phyloP scores from a whole-genome alignment of 805 yeast genomes.

The Cyberlindnera meyerae region DNA sequence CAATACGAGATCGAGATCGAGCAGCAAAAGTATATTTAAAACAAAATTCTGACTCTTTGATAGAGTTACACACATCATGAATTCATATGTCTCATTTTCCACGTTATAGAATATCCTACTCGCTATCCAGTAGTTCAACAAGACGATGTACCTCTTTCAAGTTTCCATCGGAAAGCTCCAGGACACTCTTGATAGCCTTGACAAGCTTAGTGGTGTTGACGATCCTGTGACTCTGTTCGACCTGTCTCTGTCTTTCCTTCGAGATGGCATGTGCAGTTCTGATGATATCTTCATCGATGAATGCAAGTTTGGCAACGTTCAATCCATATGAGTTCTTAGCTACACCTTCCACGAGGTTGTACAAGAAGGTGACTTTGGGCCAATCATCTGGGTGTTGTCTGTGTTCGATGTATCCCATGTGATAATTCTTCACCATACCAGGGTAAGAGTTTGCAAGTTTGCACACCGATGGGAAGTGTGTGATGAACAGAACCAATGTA shows the following conservation, averaged over 20 bases:
- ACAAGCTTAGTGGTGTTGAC: neutral
- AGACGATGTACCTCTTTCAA: constrained; percentile 6
- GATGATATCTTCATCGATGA: constrained; percentile 82
- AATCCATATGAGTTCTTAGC: constrained; percentile 95
- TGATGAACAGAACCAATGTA: constrained; percentile 85
- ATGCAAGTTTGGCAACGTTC: constrained; percentile 93
- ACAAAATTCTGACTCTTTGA: constrained; percentile 18
- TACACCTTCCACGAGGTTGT: constrained; percentile 87
- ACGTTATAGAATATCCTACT: no score
- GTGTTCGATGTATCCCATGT: constrained; percentile 62
- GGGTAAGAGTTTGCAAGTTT: constrained; percentile 57
- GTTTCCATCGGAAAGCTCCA: neutral
- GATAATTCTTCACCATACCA: constrained; percentile 70
- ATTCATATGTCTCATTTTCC: no score
- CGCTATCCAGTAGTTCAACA: constrained; percentile 2
- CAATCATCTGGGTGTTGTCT: constrained; percentile 30
- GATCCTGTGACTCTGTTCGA: constrained; percentile 14
- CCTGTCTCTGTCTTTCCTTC: constrained; percentile 62
- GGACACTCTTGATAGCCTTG: neutral
- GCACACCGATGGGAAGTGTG: constrained; percentile 93
- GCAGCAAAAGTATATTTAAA: constrained; percentile 31
- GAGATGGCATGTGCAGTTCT: constrained; percentile 90
- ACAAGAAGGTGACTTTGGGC: constrained; percentile 75
- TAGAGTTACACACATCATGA: no score
- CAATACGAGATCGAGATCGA: constrained; percentile 33